Base-by-base conservation (phyloP, 2,329 filamentous ascomycete genomes). In the Aspergillus unguis region DNA sequence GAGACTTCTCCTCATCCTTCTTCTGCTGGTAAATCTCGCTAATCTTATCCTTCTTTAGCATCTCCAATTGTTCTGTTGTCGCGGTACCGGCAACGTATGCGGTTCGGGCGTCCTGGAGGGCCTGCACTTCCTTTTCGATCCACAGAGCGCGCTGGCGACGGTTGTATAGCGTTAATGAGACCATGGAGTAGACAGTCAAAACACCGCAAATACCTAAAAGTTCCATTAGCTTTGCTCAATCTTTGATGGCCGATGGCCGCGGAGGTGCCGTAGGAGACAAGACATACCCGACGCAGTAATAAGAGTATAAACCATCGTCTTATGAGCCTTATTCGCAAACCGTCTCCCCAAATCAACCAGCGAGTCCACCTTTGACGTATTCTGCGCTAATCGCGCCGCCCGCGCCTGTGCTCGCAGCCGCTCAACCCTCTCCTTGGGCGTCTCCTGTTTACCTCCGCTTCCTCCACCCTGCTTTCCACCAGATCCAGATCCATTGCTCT, bases 91-190 rank as follows among this genome's bases (percentile, higher is more conserved):
- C 62, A 35, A 72, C 64, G 50, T 69, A 71, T n/a, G 75, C 74
- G 42, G 66, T 58, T 42, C 70, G 67, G n/a, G 75, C 75, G 11
- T 72, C 65, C 36, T 72, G 66, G n/a, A 77, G 65, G 26, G 62
- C 65, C 57, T 71, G 65, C 46, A 76, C 53, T 60, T 77, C 72
- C 44, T 65, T 68, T 62, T 84, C 78, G 57, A 84, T 77, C 76
- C 79, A 88, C 57, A 86, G 81, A 35, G 77, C 77, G 52, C 80
- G 77, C 73, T 86, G 84, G 53, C 80, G 77, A 50, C 85, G 80
- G 68, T 87, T 88, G 72, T 87, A 84, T 54, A 85, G 70, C 53
- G 87, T 77, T 76, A 88, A 81, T 63, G 86, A 85, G 54, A 81
- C 78, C 58, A 85, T 77, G 7, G 85, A 84, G 66, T 86, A 85